Base-by-base conservation (phyloP, 805 yeast species). In the Candida ovalis region DNA sequence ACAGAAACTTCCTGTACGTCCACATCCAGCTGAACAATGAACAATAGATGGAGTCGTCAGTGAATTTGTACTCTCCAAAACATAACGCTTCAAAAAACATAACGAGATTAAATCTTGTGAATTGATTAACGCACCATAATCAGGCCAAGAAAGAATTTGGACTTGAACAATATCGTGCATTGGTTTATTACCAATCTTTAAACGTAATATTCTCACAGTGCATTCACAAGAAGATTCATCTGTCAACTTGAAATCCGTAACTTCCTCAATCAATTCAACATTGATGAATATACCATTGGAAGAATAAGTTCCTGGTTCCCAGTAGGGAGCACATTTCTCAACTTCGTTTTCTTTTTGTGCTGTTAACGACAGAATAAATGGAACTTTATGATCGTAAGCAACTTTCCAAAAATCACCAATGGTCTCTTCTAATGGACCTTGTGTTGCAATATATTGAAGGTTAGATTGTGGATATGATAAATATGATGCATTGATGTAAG, bases 1-100 rank as follows among this genome's bases (percentile, higher is more conserved):
- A 52, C 90, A 81, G 61, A 84, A 85, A 1, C 96, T 87, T 2
- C 99, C 99, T 0, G 98, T 89, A 49, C 99, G 73, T 18, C 99
- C 99, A 61, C 96, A 90, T 0, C 99, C 99, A 1, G 98, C 98
- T 6, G 96, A 88, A 62, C 99, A 92, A 67, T 92, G 98, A 23
- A 86, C 87, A 41, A 89, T 62, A 5, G 82, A 75, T 19, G 94
- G 92, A 12, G 43, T 45, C 2, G 44, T 21, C 17, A 50, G 45
- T 1, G 55, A 50, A 13, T 52, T 30, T 8, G 57, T 53, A 18
- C 47, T 40, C 15, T 55, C 24, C 44, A 56, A 45, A 24, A 69
- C 47, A 28, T 48, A 53, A 8, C 62, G 48, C 46, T 68, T 68
- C 56, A 82, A 58, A 43, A 70, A 68, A 27, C 81, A 75, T 22